Evolutionary conservation across 2,329 filamentous ascomycete species (phyloP).

Genomic region (Phialophora chinensis): DNA sequence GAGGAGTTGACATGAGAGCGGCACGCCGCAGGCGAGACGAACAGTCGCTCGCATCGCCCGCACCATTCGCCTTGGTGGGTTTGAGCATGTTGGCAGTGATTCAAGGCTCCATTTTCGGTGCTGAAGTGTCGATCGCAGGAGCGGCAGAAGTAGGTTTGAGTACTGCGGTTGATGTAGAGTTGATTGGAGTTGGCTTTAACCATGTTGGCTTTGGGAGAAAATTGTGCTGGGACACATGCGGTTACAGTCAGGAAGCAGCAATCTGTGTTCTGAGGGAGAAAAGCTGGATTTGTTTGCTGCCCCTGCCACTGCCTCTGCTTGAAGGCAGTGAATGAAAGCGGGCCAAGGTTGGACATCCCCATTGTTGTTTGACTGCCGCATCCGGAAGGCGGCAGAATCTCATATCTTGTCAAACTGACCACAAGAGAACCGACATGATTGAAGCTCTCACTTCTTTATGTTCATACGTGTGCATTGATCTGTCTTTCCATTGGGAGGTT

Average conservation of each 20-base stretch:
- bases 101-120: conserved; percentile 8
- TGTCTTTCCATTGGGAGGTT: background rate
- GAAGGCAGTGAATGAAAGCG: background rate
- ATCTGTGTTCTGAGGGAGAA: background rate
- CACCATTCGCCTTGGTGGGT: conserved; percentile 32
- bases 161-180: conserved; percentile 1
- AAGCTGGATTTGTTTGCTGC: background rate
- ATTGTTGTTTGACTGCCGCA: background rate
- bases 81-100: conserved; percentile 28
- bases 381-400: background rate
- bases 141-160: conserved; percentile 13
- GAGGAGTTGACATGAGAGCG: background rate
- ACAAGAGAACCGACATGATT: background rate
- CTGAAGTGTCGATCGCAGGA: conserved; percentile 26
- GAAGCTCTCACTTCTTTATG: background rate
- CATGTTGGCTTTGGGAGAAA: background rate
- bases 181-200: background rate
- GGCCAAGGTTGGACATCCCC: background rate
- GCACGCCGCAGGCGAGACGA: conserved; percentile 16
- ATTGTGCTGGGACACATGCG: background rate
- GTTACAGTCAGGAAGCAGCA: background rate
- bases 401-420: background rate
- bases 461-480: background rate
- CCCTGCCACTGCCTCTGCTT: too few species aligned
- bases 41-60: conserved; percentile 28